These are phyloP conservation scores for Fusarium sp. DNA, from an alignment of 2,329 filamentous ascomycete genomes.

Conservation along the genomic window DNA sequence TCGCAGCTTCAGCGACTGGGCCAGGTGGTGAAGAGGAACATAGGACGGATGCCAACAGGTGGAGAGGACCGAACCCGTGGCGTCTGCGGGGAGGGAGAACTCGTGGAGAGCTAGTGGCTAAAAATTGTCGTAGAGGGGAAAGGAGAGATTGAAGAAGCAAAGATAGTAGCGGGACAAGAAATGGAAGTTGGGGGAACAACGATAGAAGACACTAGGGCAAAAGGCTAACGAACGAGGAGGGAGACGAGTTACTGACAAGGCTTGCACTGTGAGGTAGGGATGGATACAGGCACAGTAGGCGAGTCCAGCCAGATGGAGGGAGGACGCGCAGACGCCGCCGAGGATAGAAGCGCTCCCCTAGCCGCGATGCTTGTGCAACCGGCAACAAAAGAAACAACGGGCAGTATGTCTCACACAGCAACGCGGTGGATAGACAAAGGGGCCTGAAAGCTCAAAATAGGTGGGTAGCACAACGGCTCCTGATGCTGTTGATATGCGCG, in stretches of 20 bases:
- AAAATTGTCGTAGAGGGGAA: conserved; percentile 3
- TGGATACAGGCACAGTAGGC: conserved; percentile 24
- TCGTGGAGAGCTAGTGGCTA: conserved; percentile 30
- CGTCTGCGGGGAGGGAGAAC: conserved; percentile 35
- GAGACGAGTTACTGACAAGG: conserved; percentile 33
- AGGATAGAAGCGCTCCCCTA: conserved; percentile 18
- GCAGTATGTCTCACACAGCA: conserved; percentile 8
- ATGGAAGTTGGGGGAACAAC: conserved; percentile 12
- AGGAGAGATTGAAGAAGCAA: conserved; percentile 6
- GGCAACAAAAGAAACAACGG: neutral
- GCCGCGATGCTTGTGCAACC: conserved; percentile 10
- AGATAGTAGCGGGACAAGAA: conserved; percentile 5
- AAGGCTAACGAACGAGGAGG: conserved; percentile 27
- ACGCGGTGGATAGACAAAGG: neutral
- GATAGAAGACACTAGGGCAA: conserved; percentile 17
- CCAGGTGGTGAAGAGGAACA: conserved; percentile 38
- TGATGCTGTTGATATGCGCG: neutral
- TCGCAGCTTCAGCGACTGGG: conserved; percentile 45
- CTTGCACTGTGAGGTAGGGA: conserved; percentile 28
- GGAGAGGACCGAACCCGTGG: conserved; percentile 32
- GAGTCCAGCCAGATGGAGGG: conserved; percentile 22
- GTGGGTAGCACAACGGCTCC: neutral
- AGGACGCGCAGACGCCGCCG: conserved; percentile 21
- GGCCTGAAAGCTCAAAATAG: neutral
- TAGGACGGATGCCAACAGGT: conserved; percentile 33